Percentiles rank a stretch among this genome's conserved stretches.
phyloP scores from a whole-genome alignment of 31 red algal species.

The Pterothamnion heteromorphum region DNA sequence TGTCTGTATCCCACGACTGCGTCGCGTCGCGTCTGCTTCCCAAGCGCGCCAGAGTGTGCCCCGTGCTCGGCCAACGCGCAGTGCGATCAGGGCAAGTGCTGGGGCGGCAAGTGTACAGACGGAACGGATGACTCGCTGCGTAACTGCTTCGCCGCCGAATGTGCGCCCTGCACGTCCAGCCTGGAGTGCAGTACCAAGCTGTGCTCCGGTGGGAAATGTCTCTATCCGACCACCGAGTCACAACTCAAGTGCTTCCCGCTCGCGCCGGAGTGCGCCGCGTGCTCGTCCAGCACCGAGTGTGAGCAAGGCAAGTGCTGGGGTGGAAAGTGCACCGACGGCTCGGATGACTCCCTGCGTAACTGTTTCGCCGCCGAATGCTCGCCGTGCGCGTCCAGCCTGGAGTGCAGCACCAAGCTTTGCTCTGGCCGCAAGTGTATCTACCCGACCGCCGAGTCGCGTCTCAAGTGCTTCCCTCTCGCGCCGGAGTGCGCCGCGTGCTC shows the following conservation, averaged over 20 bases:
- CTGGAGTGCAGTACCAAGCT: conserved; percentile 31
- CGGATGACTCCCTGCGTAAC: conserved; percentile 10
- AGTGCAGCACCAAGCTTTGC: neutral
- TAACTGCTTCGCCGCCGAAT: neutral
- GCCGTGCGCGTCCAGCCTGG: neutral
- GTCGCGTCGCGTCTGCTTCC: neutral
- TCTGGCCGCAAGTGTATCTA: neutral
- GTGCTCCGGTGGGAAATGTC: conserved; percentile 13
- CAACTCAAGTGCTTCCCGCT: neutral
- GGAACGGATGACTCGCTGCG: neutral
- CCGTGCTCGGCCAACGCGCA: neutral
- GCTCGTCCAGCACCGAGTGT: conserved; percentile 4
- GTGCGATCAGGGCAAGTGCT: neutral
- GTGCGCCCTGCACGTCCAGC: neutral
- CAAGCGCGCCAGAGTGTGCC: neutral
- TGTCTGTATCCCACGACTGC: conserved; percentile 6
- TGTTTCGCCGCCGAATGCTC: neutral
- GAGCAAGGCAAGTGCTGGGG: conserved; percentile 50
- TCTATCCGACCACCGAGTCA: neutral
- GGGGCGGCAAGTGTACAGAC: conserved; percentile 20
- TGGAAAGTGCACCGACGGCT: conserved; percentile 31
- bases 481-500: neutral
- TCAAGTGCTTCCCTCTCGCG: neutral
- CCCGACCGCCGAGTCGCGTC: neutral
- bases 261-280: neutral